These are phyloP conservation scores for Rhododendron molle DNA, from an alignment of 148 eudicot species.

Conservation along the genomic window DNA sequence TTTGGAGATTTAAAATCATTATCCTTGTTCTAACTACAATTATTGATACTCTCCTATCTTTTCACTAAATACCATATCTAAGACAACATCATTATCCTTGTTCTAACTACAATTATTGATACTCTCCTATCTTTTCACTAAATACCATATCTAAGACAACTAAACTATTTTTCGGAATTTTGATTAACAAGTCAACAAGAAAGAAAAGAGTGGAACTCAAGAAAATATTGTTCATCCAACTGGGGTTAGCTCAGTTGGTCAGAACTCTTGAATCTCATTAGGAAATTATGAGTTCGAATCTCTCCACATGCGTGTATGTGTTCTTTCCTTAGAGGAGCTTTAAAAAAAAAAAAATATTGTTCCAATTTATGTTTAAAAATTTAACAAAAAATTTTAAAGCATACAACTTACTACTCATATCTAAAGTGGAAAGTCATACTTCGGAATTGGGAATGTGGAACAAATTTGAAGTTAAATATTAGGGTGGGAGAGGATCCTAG, in stretches of 20 bases:
- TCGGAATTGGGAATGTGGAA: background rate
- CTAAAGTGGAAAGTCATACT: background rate
- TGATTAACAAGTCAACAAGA: background rate
- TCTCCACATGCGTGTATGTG: no score
- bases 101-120: background rate
- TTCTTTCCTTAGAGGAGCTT: no score
- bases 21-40: no score
- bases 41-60: background rate
- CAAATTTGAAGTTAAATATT: background rate
- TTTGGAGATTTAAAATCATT: no score
- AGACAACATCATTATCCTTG: no score
- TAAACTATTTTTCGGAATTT: background rate
- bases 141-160: no score
- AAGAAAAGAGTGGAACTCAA: background rate
- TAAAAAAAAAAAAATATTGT: no score
- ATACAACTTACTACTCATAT: background rate
- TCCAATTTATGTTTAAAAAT: background rate
- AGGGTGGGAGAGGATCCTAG: slow-evolving; percentile 1
- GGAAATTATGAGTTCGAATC: no score
- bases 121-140: background rate
- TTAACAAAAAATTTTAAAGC: no score
- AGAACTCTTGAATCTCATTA: no score
- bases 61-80: background rate
- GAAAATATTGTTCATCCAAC: background rate
- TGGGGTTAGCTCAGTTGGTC: no score